A percentile compares a stretch with the other conserved stretches of the same genome.
These are phyloP conservation scores for Pseudognaphalium luteoalbum DNA, from an alignment of 129 eudicot genomes.

Conservation along the genomic window DNA sequence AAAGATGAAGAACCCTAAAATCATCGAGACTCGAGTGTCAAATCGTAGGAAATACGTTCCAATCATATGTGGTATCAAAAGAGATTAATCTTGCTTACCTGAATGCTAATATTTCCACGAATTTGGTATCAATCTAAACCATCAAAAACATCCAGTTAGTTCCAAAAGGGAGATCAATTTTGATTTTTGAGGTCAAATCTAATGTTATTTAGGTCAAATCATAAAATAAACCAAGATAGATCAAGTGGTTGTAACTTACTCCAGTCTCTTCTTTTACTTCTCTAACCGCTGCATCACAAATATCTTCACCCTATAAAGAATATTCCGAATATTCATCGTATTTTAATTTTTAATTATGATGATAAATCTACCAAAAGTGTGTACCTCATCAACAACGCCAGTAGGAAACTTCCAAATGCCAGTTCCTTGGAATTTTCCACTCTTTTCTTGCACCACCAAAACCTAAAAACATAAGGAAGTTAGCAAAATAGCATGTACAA, in stretches of 20 bases:
- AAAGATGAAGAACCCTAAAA: neutral
- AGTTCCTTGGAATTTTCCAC: conserved; percentile 60
- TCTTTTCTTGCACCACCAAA: conserved; percentile 84
- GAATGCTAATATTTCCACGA: conserved; percentile 71
- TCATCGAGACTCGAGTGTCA: neutral
- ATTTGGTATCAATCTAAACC: conserved; percentile 67
- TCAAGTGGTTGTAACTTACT: conserved; percentile 45
- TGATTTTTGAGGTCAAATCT: conserved; percentile 1
- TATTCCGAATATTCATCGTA: neutral
- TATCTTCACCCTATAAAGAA: conserved; percentile 70
- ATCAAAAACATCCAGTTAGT: conserved; percentile 23
- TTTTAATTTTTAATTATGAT: neutral
- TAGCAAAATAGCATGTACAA: neutral
- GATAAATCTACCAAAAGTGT: conserved; percentile 12
- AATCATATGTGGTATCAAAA: neutral
- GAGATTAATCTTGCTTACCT: conserved; percentile 44
- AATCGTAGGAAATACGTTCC: neutral
- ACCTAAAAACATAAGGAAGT: conserved; percentile 41
- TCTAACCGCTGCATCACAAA: conserved; percentile 84
- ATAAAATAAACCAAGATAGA: neutral
- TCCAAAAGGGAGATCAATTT: neutral
- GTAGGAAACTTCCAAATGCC: conserved; percentile 93
- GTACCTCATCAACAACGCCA: conserved; percentile 88
- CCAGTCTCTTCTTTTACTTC: conserved; percentile 95
- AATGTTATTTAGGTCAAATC: neutral